Conservation (phyloP, 208 protist genomes). For the Crithidia thermophila region DNA sequence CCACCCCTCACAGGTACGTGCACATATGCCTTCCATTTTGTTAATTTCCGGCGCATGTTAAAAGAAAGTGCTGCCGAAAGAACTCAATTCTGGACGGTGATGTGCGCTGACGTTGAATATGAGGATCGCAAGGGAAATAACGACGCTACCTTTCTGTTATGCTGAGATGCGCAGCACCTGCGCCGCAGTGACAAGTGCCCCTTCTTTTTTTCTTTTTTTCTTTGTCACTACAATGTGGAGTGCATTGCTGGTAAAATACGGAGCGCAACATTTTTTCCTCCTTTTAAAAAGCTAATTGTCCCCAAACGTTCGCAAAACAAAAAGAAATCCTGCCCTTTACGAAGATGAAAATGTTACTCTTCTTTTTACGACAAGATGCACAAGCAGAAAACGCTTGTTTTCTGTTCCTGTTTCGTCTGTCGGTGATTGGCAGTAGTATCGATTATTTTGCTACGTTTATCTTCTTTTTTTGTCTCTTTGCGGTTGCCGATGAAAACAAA, state of each 20-base stretch:
- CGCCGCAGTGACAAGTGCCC: not conserved
- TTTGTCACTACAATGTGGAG: not conserved
- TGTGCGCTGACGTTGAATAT: no score
- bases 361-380: conserved; percentile 5
- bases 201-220: conserved; percentile 4
- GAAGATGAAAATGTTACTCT: not conserved
- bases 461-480: conserved; percentile 4
- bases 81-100: no score
- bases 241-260: not conserved
- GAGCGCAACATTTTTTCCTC: no score
- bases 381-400: not conserved
- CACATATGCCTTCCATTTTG: no score
- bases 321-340: no score
- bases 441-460: no score
- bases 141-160: conserved; percentile 4
- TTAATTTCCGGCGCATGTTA: no score
- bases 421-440: no score
- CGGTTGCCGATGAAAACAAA: not conserved
- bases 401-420: conserved; percentile 3
- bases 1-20: not conserved
- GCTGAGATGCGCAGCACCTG: not conserved
- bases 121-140: conserved; percentile 11
- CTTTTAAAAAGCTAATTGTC: no score
- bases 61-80: no score
- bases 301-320: no score